Base-by-base conservation (phyloP, 306 rosid species). In the Vigna unguiculata region DNA sequence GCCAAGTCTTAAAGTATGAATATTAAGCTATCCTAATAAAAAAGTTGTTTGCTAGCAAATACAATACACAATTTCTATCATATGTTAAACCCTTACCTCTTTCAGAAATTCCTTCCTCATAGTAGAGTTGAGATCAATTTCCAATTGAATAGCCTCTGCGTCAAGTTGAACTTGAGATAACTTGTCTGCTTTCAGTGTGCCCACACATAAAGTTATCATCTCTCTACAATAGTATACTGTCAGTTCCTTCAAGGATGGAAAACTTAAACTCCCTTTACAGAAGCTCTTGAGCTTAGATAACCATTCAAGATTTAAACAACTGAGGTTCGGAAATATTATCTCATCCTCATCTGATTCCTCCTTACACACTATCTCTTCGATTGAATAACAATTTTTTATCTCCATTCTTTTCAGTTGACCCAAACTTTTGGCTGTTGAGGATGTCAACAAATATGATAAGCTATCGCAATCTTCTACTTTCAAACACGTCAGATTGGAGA, bases 181-280 rank as follows among this genome's bases (percentile, higher is more conserved):
- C 40, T 34, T 34, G 2, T 0, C 9, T 34, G 40, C 2, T 6
- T 34, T 2, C 0, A 34, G 0, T 1, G 0, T 34, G 1, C 40
- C 40, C 6, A 0, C 9, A 34, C 40, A 34, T 34, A 34, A 34
- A 34, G 40, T 34, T 34, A 6, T 6, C 9, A 34, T 25, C 10
- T 8, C 0, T 0, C 14, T 0, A 5, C 40, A 58, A 14, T 14
- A 0, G 0, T 0, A 13, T 25, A 58, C 20, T 24, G 10, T 5
- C 40, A 58, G 1, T 25, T 58, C 4, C 2, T 57, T 11, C 40
- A 58, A 58, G 5, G 11, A 58, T 14, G 64, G 64, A 5, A 58
- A 58, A 14, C 40, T 5, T 58, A 55, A 55, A 55, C 34, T 22
- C 4, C 10, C 34, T 10, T 0, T 0, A 9, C 12, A 24, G n/a